Percentiles rank a stretch among this genome's conserved stretches.
Evolutionary conservation across 768 basidiomycete species (phyloP).

Genomic region (Gautieria morchelliformis): DNA sequence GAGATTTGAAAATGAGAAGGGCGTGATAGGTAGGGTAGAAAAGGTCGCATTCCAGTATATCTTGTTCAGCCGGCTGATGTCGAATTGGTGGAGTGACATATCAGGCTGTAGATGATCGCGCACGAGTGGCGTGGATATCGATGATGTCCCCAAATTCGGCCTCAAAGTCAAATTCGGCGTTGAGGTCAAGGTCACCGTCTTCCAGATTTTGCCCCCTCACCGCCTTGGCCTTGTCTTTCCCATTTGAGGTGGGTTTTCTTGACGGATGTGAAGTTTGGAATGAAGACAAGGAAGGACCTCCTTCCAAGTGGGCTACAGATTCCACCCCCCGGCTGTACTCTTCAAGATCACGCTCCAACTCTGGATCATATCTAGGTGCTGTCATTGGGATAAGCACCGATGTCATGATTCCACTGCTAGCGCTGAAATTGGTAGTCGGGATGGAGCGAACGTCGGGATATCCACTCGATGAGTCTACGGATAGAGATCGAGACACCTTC

Average conservation of each 20-base stretch:
- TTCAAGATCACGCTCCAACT: conserved; percentile 6
- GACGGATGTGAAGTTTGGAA: neutral
- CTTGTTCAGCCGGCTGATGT: neutral
- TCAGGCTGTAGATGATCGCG: neutral
- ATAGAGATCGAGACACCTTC: neutral
- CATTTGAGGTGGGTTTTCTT: too few species aligned
- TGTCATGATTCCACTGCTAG: neutral
- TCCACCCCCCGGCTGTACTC: conserved; percentile 4
- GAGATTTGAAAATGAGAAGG: neutral
- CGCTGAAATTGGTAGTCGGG: conserved; percentile 3
- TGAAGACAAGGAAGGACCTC: neutral
- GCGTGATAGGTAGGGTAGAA: neutral
- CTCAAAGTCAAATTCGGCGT: conserved; percentile 2
- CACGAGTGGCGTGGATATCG: neutral
- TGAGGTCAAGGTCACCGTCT: neutral
- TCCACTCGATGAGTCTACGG: neutral
- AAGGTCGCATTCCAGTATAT: neutral
- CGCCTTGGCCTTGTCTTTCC: neutral
- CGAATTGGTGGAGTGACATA: neutral
- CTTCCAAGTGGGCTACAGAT: neutral
- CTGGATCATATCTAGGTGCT: neutral
- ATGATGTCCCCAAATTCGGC: conserved; percentile 8
- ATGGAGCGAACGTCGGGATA: neutral
- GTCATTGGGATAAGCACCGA: conserved; percentile 4
- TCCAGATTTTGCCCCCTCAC: neutral